Percentiles rank a stretch among this genome's conserved stretches.
Evolutionary conservation across 2,329 filamentous ascomycete genomes (phyloP).

Genomic region (Sporothrix humicola): DNA sequence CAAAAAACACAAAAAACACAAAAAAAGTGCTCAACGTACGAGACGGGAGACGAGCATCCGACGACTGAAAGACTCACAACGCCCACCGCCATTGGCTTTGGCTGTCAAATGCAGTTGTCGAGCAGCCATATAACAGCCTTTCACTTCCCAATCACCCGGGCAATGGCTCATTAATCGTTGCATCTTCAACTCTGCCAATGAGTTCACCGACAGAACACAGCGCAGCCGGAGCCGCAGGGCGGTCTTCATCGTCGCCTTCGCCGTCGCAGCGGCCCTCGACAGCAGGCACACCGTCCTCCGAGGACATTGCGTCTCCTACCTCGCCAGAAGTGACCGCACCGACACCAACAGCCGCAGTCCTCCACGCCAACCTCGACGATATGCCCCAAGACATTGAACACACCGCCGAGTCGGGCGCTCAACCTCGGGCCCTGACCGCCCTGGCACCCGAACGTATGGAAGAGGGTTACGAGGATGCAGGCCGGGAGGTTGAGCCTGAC

Average conservation of each 20-base stretch:
- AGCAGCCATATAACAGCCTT: neutral
- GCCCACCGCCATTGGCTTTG: neutral
- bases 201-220: neutral
- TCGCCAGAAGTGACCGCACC: neutral
- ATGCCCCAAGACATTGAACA: neutral
- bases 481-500: no score
- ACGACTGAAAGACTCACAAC: neutral
- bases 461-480: neutral
- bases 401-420: no score
- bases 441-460: neutral
- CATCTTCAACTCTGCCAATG: neutral
- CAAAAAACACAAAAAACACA: neutral
- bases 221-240: neutral
- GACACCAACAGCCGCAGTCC: neutral
- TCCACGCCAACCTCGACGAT: conserved; percentile 12
- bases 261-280: neutral
- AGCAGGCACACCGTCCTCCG: neutral
- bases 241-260: neutral
- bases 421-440: no score
- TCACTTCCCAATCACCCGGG: neutral
- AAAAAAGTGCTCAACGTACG: neutral
- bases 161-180: neutral
- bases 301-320: neutral
- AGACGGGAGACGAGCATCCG: conserved; percentile 6
- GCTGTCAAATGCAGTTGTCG: neutral